Evolutionary conservation across 257 asterid genomes (phyloP).

Genomic region (Thymus quinquecostatus): DNA sequence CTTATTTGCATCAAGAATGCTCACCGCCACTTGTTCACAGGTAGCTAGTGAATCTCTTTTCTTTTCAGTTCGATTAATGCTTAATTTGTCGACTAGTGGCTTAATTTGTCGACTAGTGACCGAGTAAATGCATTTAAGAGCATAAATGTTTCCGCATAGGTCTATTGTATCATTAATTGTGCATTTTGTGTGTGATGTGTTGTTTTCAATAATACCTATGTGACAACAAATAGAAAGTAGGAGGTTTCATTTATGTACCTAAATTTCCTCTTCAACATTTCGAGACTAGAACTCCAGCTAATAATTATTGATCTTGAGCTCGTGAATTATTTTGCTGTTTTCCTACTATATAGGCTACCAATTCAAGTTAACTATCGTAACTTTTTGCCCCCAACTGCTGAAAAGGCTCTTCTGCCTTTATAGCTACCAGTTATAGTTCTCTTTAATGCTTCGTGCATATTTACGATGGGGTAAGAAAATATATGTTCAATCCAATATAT

Average conservation of each 20-base stretch:
- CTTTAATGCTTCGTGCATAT: neutral
- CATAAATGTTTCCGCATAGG: neutral
- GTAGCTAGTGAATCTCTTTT: conserved; percentile 42
- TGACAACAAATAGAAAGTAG: neutral
- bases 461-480: neutral
- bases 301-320: neutral
- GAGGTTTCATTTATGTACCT: neutral
- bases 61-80: conserved; percentile 11
- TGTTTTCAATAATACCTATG: conserved; percentile 18
- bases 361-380: neutral
- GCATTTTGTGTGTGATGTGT: conserved; percentile 11
- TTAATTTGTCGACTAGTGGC: neutral
- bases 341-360: conserved; percentile 24
- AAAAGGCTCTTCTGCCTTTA: neutral
- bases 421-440: neutral
- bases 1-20: conserved; percentile 89
- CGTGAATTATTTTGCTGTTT: neutral
- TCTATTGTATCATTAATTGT: neutral
- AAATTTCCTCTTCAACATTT: neutral
- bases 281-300: conserved; percentile 4
- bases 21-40: conserved; percentile 92
- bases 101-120: neutral
- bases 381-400: neutral
- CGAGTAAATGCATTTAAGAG: neutral
- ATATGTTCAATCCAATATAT: too few relatives aligned